Conservation (phyloP, 2,329 filamentous ascomycete species). For the Ophiostoma ips region DNA sequence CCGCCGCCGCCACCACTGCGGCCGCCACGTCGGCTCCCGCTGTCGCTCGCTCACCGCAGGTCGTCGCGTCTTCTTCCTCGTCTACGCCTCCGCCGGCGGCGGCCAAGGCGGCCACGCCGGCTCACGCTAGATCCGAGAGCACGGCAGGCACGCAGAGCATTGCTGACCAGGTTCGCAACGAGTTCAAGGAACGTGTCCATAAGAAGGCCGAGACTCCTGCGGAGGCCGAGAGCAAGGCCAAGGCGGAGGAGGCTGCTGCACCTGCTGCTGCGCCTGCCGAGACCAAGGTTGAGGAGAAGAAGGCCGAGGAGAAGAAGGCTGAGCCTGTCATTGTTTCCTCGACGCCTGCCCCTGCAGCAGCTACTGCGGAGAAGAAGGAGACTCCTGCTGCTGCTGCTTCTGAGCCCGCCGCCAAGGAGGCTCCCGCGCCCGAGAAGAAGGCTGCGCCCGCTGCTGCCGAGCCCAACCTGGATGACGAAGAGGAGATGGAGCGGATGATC, state of each 20-base stretch:
- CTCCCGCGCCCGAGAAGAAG: background rate
- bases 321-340: background rate
- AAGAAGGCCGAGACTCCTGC: constrained; percentile 23
- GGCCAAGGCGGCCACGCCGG: constrained; percentile 55
- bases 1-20: constrained; percentile 38
- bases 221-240: background rate
- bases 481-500: constrained; percentile 15
- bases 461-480: constrained; percentile 30
- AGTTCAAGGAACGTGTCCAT: constrained; percentile 67
- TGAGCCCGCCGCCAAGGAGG: background rate
- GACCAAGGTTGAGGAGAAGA: background rate
- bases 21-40: constrained; percentile 30
- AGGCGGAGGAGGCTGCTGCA: background rate
- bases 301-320: background rate
- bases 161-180: constrained; percentile 66
- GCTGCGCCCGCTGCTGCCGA: background rate
- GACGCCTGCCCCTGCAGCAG: background rate
- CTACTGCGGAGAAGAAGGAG: background rate
- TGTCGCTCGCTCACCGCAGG: constrained; percentile 47
- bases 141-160: constrained; percentile 47
- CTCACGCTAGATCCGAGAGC: constrained; percentile 56
- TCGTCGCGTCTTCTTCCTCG: constrained; percentile 62
- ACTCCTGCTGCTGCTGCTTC: background rate
- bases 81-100: constrained; percentile 70
- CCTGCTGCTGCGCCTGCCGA: background rate